Evolutionary conservation across 225 moss, liverwort and hornwort species (phyloP).

Genomic region (Marchantia paleacea): DNA sequence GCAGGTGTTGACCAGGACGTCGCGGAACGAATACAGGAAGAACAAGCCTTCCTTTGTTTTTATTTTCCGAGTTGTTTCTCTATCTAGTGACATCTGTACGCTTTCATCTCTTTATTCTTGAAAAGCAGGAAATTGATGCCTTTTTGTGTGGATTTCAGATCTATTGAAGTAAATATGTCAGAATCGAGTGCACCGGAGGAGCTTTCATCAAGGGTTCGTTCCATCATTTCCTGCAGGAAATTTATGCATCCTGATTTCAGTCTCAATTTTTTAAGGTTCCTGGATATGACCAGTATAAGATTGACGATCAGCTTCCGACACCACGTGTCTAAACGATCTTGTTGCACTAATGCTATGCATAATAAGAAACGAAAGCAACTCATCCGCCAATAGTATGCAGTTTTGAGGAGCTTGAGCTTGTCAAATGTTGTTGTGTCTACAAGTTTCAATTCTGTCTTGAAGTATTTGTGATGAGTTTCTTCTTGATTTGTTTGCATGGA

Average conservation of each 20-base stretch:
- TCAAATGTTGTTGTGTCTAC: too few species aligned
- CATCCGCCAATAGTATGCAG: too few species aligned
- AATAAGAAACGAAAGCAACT: too few species aligned
- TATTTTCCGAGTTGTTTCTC: neutral
- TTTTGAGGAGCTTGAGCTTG: too few species aligned
- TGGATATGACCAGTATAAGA: neutral
- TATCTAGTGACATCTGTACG: neutral
- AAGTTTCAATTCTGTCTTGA: too few species aligned
- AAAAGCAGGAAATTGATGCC: neutral
- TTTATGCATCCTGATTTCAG: neutral
- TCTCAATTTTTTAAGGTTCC: neutral
- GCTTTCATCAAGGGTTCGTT: conserved; percentile 4
- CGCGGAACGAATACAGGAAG: neutral
- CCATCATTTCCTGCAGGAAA: too few species aligned
- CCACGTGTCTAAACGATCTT: neutral
- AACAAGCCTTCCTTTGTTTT: neutral
- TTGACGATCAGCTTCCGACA: neutral
- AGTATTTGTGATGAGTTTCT: too few species aligned
- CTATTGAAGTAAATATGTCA: conserved; percentile 3
- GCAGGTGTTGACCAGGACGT: neutral
- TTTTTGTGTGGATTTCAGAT: neutral
- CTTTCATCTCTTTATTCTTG: neutral
- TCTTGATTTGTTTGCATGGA: too few species aligned
- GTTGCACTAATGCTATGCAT: too few species aligned
- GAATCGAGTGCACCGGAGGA: neutral